Evolutionary conservation across 2,329 filamentous ascomycete species (phyloP).

Genomic region (Phaeosphaeria sp.): DNA sequence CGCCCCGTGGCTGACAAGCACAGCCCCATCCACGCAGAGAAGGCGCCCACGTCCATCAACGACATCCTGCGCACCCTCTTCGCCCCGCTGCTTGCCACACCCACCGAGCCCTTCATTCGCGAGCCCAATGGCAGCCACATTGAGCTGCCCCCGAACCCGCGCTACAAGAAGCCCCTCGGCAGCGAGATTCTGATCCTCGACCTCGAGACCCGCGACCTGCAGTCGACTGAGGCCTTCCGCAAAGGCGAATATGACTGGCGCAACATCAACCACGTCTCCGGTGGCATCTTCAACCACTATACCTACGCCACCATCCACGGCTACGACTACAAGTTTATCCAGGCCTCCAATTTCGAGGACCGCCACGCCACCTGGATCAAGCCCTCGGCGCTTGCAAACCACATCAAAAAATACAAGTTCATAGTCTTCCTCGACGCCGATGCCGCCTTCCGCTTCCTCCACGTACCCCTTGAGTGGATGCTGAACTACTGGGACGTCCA

Average conservation of each 20-base stretch:
- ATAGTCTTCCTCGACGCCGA: slow-evolving; percentile 59
- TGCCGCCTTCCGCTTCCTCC: slow-evolving; percentile 53
- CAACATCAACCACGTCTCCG: slow-evolving; percentile 45
- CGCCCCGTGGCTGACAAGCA: slow-evolving; percentile 17
- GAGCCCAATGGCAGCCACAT: slow-evolving; percentile 41
- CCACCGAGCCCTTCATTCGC: slow-evolving; percentile 37
- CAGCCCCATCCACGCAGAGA: slow-evolving; percentile 30
- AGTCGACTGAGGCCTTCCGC: slow-evolving; percentile 39
- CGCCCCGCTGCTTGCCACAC: slow-evolving; percentile 34
- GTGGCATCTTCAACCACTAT: slow-evolving; percentile 48
- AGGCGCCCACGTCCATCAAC: slow-evolving; percentile 36
- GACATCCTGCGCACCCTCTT: slow-evolving; percentile 43
- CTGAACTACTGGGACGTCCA: slow-evolving; percentile 58
- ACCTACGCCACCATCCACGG: slow-evolving; percentile 54
- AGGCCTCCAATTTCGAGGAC: slow-evolving; percentile 48
- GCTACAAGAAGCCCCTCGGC: slow-evolving; percentile 41
- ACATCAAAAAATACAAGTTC: slow-evolving; percentile 50
- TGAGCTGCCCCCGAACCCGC: slow-evolving; percentile 35
- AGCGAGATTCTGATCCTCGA: slow-evolving; percentile 45
- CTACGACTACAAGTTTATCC: slow-evolving; percentile 58
- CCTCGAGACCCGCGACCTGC: slow-evolving; percentile 43
- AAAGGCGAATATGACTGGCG: slow-evolving; percentile 45
- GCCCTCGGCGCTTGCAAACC: slow-evolving; percentile 45
- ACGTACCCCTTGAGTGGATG: slow-evolving; percentile 59
- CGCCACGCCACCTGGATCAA: slow-evolving; percentile 58